Percentiles rank a stretch among this genome's conserved stretches.
phyloP scores from a whole-genome alignment of 2,329 filamentous ascomycete species.

The Setomelanomma holmii region DNA sequence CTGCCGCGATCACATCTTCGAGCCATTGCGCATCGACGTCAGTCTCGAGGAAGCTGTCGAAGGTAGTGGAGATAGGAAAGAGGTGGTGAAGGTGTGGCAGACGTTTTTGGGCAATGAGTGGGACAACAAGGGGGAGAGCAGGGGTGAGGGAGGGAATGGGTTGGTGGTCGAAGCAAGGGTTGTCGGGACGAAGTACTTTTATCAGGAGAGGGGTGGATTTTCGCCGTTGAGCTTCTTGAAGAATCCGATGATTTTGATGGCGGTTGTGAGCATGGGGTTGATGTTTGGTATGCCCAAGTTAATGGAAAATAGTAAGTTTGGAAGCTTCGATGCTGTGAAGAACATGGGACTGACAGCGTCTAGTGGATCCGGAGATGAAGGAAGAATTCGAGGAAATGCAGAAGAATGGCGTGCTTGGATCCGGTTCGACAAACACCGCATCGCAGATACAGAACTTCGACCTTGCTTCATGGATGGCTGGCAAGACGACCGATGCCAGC shows the following conservation, averaged over 20 bases:
- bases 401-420: slow-evolving; percentile 71
- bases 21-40: slow-evolving; percentile 81
- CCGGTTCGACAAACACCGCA: slow-evolving; percentile 46
- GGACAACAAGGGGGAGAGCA: slow-evolving; percentile 78
- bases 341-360: background rate
- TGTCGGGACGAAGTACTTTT: slow-evolving; percentile 74
- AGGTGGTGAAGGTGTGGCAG: slow-evolving; percentile 74
- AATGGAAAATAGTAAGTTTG: slow-evolving; percentile 86
- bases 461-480: slow-evolving; percentile 72
- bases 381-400: slow-evolving; percentile 93
- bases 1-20: slow-evolving; percentile 76
- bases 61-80: slow-evolving; percentile 40
- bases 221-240: slow-evolving; percentile 83
- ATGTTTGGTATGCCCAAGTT: slow-evolving; percentile 95
- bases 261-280: slow-evolving; percentile 78
- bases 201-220: slow-evolving; percentile 76
- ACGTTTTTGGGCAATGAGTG: slow-evolving; percentile 90
- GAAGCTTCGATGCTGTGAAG: background rate
- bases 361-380: slow-evolving; percentile 96
- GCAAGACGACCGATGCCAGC: slow-evolving; percentile 51
- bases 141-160: slow-evolving; percentile 53
- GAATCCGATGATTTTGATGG: slow-evolving; percentile 97
- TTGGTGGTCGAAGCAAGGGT: slow-evolving; percentile 67
- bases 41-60: slow-evolving; percentile 35
- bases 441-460: slow-evolving; percentile 69